A percentile compares a stretch with the other conserved stretches of the same genome.
Conservation (phyloP, 176 grass and related monocot species). For the Ensete ventricosum region DNA sequence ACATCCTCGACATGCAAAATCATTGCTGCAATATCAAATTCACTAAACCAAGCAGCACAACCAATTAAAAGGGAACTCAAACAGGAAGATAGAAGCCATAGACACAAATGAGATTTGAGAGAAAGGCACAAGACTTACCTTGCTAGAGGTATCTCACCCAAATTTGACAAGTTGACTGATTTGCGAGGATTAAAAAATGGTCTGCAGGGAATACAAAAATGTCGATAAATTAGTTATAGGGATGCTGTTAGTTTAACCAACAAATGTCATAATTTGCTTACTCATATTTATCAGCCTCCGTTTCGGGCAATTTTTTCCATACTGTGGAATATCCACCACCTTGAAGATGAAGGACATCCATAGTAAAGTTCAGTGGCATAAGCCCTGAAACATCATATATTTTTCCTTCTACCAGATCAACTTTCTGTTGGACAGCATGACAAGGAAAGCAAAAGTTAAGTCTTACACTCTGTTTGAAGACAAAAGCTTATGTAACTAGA, state of each 20-base stretch:
- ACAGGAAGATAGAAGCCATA: neutral
- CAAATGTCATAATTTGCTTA: constrained; percentile 33
- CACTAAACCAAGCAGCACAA: constrained; percentile 48
- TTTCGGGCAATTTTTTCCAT: constrained; percentile 53
- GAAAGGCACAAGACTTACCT: constrained; percentile 36
- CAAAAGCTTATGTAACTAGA: neutral
- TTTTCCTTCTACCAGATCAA: constrained; percentile 72
- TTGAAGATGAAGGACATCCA: constrained; percentile 51
- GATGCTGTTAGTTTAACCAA: constrained; percentile 1
- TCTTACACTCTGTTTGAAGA: neutral
- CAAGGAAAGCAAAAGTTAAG: neutral
- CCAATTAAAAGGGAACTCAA: neutral
- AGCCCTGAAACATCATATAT: constrained; percentile 72
- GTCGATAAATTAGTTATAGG: neutral
- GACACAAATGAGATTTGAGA: constrained; percentile 11
- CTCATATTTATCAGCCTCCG: constrained; percentile 58
- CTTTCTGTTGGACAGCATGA: constrained; percentile 46
- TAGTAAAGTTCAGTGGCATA: constrained; percentile 40
- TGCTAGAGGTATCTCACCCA: constrained; percentile 68
- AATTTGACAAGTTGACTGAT: constrained; percentile 54
- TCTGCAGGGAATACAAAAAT: constrained; percentile 31
- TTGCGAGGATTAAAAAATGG: constrained; percentile 67
- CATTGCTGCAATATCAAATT: constrained; percentile 79
- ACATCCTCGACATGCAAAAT: constrained; percentile 62
- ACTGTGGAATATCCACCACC: constrained; percentile 62